Base-by-base conservation (phyloP, 768 basidiomycete genomes). In the Trametes villosa region DNA sequence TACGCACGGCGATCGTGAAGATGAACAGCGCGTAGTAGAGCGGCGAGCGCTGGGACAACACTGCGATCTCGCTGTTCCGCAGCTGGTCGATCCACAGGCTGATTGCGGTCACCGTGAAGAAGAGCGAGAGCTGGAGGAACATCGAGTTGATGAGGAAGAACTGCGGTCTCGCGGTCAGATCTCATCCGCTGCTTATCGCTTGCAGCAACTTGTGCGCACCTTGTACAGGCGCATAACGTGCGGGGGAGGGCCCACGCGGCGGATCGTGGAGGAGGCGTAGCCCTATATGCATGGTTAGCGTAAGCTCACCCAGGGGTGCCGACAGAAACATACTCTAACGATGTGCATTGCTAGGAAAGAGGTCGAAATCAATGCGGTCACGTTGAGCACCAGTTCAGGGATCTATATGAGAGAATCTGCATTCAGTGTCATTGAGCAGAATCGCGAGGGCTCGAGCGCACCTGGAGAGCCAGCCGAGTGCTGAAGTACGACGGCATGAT, bases 71-170 rank as follows among this genome's bases (percentile, higher is more conserved):
- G 7, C 83, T 81, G 52, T 79, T 78, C 31, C 79, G 59, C 27
- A 87, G 75, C 50, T 84, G 76, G 66, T 85, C 81, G 33, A 82
- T 70, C 85, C 86, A 87, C 8, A 87, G 78, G 31, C 78, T 78
- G 70, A 81, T 80, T 7, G 79, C 77, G 2, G 79, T 75, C 6
- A 82, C 64, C 20, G 85, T 74, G 46, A 83, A 75, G 69, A 84
- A 86, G 2, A 78, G 74, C 51, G 81, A 81, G 12, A 88, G 70
- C 63, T 86, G 85, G 1, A 86, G 74, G 63, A 78, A 80, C 24
- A 81, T 83, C 33, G 81, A 76, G 12, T 85, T 72, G 1, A 82
- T 80, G 72, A 85, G 76, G 70, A 86, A 83, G 67, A 79, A 79
- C 84, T 85, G 51, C n/a, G 29, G 27, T 29, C 22, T 0, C 1